Evolutionary conservation across 148 eudicot species (phyloP).

Genomic region (Cornus suecica): DNA sequence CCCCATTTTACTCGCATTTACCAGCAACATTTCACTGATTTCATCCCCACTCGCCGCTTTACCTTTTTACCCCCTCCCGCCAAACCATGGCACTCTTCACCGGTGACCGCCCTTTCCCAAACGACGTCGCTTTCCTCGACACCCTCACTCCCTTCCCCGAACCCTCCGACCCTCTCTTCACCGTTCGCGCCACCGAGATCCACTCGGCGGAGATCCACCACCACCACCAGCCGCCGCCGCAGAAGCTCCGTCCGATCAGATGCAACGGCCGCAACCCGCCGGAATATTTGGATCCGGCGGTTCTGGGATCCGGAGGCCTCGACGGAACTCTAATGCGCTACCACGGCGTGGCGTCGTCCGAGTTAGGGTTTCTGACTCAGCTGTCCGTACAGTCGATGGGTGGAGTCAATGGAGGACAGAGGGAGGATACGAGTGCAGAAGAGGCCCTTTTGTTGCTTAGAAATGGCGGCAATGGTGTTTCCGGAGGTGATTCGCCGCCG

Average conservation of each 20-base stretch:
- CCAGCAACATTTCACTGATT: conserved; percentile 1
- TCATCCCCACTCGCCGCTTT: not conserved
- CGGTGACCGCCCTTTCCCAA: conserved; percentile 9
- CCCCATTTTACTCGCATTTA: not conserved
- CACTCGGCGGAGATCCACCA: conserved; percentile 11
- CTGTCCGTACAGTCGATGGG: conserved; percentile 3
- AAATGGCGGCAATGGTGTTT: conserved; percentile 6
- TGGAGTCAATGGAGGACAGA: not conserved
- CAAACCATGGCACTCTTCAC: conserved; percentile 13
- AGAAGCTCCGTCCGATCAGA: conserved; percentile 56
- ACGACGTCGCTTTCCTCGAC: conserved; percentile 17
- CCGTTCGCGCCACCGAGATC: conserved; percentile 11
- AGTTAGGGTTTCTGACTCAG: conserved; percentile 30
- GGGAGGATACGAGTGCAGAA: not conserved
- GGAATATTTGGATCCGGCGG: not conserved
- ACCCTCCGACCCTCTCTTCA: conserved; percentile 10
- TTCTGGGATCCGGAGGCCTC: not conserved
- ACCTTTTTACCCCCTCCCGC: not conserved
- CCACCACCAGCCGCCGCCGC: conserved; percentile 23
- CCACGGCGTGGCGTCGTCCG: not conserved
- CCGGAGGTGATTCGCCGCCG: not conserved
- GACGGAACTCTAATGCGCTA: not conserved
- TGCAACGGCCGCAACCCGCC: conserved; percentile 19
- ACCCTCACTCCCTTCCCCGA: conserved; percentile 23
- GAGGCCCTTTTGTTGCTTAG: not conserved